Evolutionary conservation across 2,329 filamentous ascomycete genomes (phyloP).

Genomic region (Neonectria ditissima): DNA sequence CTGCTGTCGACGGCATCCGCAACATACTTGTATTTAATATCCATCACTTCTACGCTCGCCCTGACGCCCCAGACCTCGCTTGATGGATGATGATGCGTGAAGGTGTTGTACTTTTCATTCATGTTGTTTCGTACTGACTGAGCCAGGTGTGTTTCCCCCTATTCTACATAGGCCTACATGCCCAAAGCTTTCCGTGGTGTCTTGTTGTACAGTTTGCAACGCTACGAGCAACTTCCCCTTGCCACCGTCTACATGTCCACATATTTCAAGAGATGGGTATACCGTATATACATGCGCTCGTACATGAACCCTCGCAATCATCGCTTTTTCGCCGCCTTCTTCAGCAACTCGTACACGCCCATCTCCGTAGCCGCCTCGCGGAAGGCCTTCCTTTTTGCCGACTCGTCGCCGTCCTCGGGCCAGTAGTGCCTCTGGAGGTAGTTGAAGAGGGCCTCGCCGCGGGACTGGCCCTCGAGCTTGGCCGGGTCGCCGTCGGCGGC

Average conservation of each 20-base stretch:
- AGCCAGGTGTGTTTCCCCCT: background rate
- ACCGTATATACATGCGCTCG: slow-evolving; percentile 9
- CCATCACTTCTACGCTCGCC: slow-evolving; percentile 9
- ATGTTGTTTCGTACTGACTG: background rate
- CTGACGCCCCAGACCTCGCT: background rate
- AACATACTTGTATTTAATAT: slow-evolving; percentile 10
- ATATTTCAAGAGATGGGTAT: slow-evolving; percentile 12
- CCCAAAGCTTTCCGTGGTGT: slow-evolving; percentile 4
- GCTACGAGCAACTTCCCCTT: background rate
- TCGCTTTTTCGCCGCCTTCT: slow-evolving; percentile 29
- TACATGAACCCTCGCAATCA: slow-evolving; percentile 17
- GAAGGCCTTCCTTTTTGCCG: slow-evolving; percentile 44
- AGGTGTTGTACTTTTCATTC: background rate
- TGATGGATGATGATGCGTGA: background rate
- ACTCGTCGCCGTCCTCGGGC: slow-evolving; percentile 42
- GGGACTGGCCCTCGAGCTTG: slow-evolving; percentile 51
- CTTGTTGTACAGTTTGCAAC: slow-evolving; percentile 16
- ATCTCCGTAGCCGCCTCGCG: slow-evolving; percentile 55
- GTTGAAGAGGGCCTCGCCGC: slow-evolving; percentile 56
- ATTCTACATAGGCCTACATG: slow-evolving; percentile 4
- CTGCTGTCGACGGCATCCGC: slow-evolving; percentile 11
- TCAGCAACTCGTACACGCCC: slow-evolving; percentile 55
- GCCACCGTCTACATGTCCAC: slow-evolving; percentile 5
- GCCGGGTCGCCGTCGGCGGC: slow-evolving; percentile 47
- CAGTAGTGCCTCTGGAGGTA: slow-evolving; percentile 56